Conservation (phyloP, 441 rosid species). For the Viola pubescens region DNA sequence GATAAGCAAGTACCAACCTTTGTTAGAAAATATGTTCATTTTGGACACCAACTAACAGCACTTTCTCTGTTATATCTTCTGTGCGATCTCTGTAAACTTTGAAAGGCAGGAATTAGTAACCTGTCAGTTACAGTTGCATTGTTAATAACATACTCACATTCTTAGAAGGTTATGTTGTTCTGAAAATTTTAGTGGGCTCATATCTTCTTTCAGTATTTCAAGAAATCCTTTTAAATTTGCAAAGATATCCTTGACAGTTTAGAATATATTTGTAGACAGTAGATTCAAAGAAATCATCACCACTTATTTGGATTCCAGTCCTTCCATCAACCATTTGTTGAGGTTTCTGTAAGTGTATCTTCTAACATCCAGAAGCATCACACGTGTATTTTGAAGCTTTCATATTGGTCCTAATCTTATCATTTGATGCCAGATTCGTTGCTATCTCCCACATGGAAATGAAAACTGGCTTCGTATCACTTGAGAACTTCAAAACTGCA, state of each 20-base stretch:
- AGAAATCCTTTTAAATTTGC: neutral
- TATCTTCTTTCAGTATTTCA: no score
- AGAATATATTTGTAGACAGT: constrained; percentile 58
- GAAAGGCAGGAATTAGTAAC: no score
- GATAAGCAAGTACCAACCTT: no score
- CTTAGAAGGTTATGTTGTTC: no score
- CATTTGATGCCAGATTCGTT: constrained; percentile 48
- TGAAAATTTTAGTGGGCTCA: no score
- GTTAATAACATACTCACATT: no score
- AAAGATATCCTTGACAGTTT: constrained; percentile 34
- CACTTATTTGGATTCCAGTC: constrained; percentile 37
- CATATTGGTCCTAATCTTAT: constrained; percentile 19
- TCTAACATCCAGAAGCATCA: constrained; percentile 8
- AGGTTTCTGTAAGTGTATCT: constrained; percentile 63
- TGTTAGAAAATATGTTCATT: no score
- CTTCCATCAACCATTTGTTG: constrained; percentile 53
- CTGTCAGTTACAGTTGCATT: no score
- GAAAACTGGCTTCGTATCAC: constrained; percentile 61
- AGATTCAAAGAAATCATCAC: constrained; percentile 57
- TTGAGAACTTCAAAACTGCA: constrained; percentile 77
- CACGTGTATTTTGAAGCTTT: constrained; percentile 15
- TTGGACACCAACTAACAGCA: no score
- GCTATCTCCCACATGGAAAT: constrained; percentile 63
- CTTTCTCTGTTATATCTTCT: no score
- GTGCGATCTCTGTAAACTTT: no score